phyloP scores from a whole-genome alignment of 169 alveolate species.

The Plasmodium ovale region DNA sequence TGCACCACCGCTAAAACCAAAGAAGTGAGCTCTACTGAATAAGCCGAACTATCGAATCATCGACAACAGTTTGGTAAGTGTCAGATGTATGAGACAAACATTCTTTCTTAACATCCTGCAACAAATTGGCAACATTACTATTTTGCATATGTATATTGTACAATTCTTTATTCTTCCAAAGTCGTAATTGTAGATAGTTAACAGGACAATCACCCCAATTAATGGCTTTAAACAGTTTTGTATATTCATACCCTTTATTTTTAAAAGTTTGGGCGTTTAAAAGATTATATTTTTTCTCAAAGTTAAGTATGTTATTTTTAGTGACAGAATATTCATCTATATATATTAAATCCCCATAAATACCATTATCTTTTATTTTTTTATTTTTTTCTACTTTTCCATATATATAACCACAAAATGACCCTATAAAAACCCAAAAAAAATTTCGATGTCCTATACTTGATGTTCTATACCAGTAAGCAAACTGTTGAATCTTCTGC shows the following conservation, averaged over 20 bases:
- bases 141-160: constrained; percentile 23
- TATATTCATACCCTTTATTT: constrained; percentile 82
- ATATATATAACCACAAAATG: constrained; percentile 80
- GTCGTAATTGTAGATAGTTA: constrained; percentile 81
- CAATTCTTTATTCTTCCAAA: constrained; percentile 17
- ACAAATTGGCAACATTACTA: neutral
- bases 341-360: constrained; percentile 80
- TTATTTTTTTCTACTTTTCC: constrained; percentile 74
- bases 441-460: constrained; percentile 84
- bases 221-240: constrained; percentile 82
- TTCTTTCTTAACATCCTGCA: constrained; percentile 9
- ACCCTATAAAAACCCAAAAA: constrained; percentile 82
- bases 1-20: no score
- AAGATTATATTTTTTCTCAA: constrained; percentile 81
- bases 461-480: constrained; percentile 78
- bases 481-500: constrained; percentile 60
- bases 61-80: constrained; percentile 41
- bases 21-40: constrained; percentile 74
- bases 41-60: constrained; percentile 55
- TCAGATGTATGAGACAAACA: constrained; percentile 25
- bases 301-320: constrained; percentile 49
- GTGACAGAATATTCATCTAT: constrained; percentile 79
- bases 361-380: constrained; percentile 80
- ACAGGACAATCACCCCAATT: constrained; percentile 77
- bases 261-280: constrained; percentile 77